Conservation (phyloP, 1,284 basidiomycete species). For the Trichosporon asahii region DNA sequence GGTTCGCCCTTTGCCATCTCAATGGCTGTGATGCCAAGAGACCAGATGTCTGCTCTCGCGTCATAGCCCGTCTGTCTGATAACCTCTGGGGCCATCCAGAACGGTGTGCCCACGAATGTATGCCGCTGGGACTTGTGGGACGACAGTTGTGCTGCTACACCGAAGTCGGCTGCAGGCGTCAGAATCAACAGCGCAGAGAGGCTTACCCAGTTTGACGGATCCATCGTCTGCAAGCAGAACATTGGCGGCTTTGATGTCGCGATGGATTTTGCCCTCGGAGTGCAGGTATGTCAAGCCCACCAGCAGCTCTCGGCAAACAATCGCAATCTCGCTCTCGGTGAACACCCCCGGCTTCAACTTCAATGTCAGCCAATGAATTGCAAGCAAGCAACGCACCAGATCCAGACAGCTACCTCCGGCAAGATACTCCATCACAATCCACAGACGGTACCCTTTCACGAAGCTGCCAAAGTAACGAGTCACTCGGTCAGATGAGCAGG, state of each 20-base stretch:
- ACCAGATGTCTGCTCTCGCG: constrained; percentile 95
- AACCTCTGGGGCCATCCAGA: constrained; percentile 99
- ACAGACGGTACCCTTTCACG: constrained; percentile 92
- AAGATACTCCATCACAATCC: constrained; percentile 99
- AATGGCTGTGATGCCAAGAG: constrained; percentile 87
- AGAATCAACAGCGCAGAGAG: not conserved
- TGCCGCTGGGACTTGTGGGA: constrained; percentile 86
- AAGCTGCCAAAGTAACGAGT: constrained; percentile 97
- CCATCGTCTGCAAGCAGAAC: constrained; percentile 84
- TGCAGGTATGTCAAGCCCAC: constrained; percentile 95
- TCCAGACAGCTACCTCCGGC: constrained; percentile 98
- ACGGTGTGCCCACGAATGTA: constrained; percentile 91
- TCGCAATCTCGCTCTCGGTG: constrained; percentile 86
- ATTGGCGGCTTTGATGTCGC: constrained; percentile 98
- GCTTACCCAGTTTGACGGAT: constrained; percentile 76
- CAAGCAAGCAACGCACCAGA: constrained; percentile 54
- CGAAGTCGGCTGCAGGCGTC: constrained; percentile 71
- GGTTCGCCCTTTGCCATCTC: constrained; percentile 95
- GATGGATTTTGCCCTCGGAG: constrained; percentile 88
- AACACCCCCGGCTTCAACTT: constrained; percentile 83
- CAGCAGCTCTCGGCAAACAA: constrained; percentile 88
- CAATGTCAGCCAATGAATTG: not conserved
- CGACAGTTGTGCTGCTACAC: constrained; percentile 87
- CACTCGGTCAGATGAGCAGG: constrained; percentile 93
- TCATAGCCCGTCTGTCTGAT: constrained; percentile 97